Evolutionary conservation across 2,329 filamentous ascomycete species (phyloP).

Genomic region (Ascochyta clinopodiicola): DNA sequence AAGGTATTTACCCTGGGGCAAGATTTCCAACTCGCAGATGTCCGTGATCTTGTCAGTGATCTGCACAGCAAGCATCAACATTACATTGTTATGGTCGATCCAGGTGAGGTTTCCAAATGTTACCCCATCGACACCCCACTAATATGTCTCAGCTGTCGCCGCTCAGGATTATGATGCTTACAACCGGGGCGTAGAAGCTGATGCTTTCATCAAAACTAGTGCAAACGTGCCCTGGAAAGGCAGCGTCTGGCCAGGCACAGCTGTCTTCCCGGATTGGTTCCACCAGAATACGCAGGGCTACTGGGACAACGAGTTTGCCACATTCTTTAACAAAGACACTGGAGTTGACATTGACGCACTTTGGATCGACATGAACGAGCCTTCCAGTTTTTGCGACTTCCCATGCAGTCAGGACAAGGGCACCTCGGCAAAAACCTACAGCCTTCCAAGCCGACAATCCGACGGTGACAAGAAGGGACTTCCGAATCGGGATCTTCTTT

Average conservation of each 20-base stretch:
- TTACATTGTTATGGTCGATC: conserved; percentile 81
- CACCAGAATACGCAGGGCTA: conserved; percentile 66
- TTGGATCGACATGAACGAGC: conserved; percentile 41
- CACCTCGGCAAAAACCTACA: conserved; percentile 24
- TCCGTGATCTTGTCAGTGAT: conserved; percentile 69
- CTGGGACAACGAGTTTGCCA: conserved; percentile 72
- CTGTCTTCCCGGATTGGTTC: conserved; percentile 80
- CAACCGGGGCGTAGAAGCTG: conserved; percentile 64
- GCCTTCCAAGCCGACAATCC: conserved; percentile 13
- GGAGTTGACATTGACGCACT: conserved; percentile 79
- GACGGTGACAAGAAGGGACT: conserved; percentile 61
- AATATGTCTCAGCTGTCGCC: conserved; percentile 60
- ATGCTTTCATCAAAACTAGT: conserved; percentile 57
- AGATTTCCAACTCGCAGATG: conserved; percentile 64
- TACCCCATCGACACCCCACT: conserved; percentile 38
- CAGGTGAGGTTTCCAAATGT: conserved; percentile 37
- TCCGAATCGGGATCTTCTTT: conserved; percentile 66
- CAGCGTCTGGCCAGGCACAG: conserved; percentile 78
- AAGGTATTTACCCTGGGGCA: conserved; percentile 69
- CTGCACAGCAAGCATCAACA: conserved; percentile 71
- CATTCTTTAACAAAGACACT: conserved; percentile 67
- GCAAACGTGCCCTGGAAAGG: conserved; percentile 66
- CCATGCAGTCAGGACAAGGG: conserved; percentile 57
- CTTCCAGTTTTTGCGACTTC: conserved; percentile 42
- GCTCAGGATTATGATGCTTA: conserved; percentile 60